A percentile compares a stretch with the other conserved stretches of the same genome.
phyloP scores from a whole-genome alignment of 2,329 filamentous ascomycete species.

The Aschersonia sp. region DNA sequence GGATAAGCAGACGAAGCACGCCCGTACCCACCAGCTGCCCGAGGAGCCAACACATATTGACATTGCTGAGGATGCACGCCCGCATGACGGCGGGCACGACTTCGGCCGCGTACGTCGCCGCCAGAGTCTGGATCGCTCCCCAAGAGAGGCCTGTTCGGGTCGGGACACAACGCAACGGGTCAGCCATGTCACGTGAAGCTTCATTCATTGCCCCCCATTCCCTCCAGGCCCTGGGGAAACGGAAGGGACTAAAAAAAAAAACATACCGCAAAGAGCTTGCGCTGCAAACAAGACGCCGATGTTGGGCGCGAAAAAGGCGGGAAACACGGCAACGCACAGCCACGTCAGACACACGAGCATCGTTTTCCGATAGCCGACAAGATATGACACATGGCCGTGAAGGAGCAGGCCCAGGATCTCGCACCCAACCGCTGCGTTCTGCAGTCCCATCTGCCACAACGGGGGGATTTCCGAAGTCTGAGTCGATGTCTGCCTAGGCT shows the following conservation, averaged over 20 bases:
- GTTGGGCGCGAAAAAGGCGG: slow-evolving; percentile 20
- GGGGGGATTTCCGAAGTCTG: slow-evolving; percentile 19
- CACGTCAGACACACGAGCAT: slow-evolving; percentile 20
- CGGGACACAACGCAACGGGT: background rate
- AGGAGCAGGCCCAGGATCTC: slow-evolving; percentile 22
- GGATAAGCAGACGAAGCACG: slow-evolving; percentile 18
- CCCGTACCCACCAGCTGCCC: slow-evolving; percentile 23
- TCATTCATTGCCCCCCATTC: too few relatives aligned
- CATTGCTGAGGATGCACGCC: slow-evolving; percentile 21
- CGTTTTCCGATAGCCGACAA: slow-evolving; percentile 21
- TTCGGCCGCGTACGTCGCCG: slow-evolving; percentile 25
- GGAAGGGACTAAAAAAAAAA: background rate
- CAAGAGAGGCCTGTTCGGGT: slow-evolving; percentile 16
- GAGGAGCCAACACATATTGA: slow-evolving; percentile 27
- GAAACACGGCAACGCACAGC: slow-evolving; percentile 22
- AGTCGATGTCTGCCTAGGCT: slow-evolving; percentile 7
- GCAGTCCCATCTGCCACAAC: slow-evolving; percentile 10
- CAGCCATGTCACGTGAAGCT: background rate
- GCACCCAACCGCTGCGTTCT: slow-evolving; percentile 9
- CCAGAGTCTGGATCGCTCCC: slow-evolving; percentile 20
- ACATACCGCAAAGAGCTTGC: slow-evolving; percentile 16
- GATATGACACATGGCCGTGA: slow-evolving; percentile 24
- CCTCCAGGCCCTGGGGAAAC: too few relatives aligned
- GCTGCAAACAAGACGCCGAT: slow-evolving; percentile 17
- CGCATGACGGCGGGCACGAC: slow-evolving; percentile 15